These are phyloP conservation scores for Metschnikowia peoriensis DNA, from an alignment of 805 yeast species.

Conservation along the genomic window DNA sequence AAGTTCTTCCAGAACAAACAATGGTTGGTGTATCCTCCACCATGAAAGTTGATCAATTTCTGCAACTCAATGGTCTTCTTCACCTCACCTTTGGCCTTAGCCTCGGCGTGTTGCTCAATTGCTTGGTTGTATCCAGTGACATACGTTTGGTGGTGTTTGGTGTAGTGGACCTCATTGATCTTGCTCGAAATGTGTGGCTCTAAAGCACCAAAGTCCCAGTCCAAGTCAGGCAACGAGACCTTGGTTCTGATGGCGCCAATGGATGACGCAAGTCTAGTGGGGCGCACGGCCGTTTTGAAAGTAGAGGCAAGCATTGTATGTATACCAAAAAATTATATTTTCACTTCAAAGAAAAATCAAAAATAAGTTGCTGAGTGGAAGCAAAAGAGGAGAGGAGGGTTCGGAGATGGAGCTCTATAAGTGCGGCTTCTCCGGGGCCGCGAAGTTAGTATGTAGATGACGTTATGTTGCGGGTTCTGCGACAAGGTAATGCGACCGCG, in stretches of 20 bases:
- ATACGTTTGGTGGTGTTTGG: constrained; percentile 51
- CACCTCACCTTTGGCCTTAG: constrained; percentile 39
- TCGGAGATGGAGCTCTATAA: too few relatives aligned
- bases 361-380: not conserved
- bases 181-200: constrained; percentile 48
- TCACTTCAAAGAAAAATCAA: too few relatives aligned
- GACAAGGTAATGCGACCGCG: not conserved
- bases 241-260: constrained; percentile 22
- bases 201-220: constrained; percentile 46
- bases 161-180: constrained; percentile 48
- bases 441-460: not conserved
- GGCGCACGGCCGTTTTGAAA: constrained; percentile 14
- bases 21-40: constrained; percentile 52
- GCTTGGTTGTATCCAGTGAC: constrained; percentile 48
- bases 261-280: constrained; percentile 14
- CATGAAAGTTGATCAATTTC: constrained; percentile 48
- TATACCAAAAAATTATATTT: too few relatives aligned
- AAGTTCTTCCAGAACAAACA: constrained; percentile 50
- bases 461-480: not conserved
- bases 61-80: constrained; percentile 42
- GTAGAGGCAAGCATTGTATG: constrained; percentile 18
- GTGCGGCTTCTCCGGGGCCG: not conserved
- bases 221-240: constrained; percentile 41
- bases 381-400: too few relatives aligned
- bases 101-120: constrained; percentile 37